A percentile compares a stretch with the other conserved stretches of the same genome.
Conservation (phyloP, 192 early-diverging fungal species). For the Coemansia sp. region DNA sequence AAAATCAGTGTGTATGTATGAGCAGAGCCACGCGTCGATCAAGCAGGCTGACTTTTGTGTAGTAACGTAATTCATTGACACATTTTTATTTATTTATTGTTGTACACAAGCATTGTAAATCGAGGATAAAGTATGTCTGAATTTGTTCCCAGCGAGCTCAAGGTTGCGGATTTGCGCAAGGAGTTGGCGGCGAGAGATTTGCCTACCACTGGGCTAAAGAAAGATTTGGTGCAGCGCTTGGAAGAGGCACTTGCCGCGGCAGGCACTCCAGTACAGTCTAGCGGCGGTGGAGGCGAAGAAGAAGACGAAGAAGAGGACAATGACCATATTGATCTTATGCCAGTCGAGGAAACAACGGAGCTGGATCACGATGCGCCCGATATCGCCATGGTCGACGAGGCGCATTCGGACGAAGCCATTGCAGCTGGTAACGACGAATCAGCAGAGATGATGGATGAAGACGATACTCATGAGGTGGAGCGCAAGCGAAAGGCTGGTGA, state of each 20-base stretch:
- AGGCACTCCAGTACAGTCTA: not conserved
- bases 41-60: not conserved
- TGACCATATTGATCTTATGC: constrained; percentile 28
- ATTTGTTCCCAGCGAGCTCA: constrained; percentile 56
- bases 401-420: not conserved
- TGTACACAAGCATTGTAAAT: not conserved
- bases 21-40: not conserved
- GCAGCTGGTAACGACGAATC: constrained; percentile 2
- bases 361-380: not conserved
- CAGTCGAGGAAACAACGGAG: constrained; percentile 22
- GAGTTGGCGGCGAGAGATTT: constrained; percentile 60
- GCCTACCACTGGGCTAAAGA: constrained; percentile 65
- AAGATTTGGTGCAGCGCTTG: constrained; percentile 64
- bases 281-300: constrained; percentile 1
- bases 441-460: constrained; percentile 7
- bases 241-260: constrained; percentile 54
- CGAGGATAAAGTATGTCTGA: constrained; percentile 20
- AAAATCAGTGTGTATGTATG: not conserved
- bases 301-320: constrained; percentile 17
- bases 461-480: not conserved
- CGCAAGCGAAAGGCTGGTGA: not conserved
- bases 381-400: constrained; percentile 6
- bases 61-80: not conserved
- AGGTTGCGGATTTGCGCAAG: constrained; percentile 64
- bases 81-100: not conserved